Evolutionary conservation across 1,284 basidiomycete species (phyloP).

Genomic region (Mrakiaceae sp.): DNA sequence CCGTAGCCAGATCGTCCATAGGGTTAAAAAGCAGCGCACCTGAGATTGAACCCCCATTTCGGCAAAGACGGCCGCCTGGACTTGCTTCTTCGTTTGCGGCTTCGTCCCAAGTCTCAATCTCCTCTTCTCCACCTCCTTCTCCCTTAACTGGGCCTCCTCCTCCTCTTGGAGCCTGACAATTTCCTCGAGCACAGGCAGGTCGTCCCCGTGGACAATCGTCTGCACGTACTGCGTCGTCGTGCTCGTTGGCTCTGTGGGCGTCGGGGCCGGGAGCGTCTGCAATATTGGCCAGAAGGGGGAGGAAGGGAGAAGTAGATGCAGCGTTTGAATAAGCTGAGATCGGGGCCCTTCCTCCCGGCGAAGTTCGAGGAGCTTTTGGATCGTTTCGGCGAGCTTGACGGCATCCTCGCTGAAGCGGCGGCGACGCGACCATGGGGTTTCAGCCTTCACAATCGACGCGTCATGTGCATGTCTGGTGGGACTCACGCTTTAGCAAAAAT

Average conservation of each 20-base stretch:
- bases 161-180: conserved; percentile 49
- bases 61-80: conserved; percentile 31
- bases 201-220: conserved; percentile 50
- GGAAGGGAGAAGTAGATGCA: conserved; percentile 33
- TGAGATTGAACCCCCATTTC: conserved; percentile 26
- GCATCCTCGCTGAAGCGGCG: conserved; percentile 50
- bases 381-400: conserved; percentile 60
- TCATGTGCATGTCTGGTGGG: not conserved
- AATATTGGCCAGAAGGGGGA: conserved; percentile 33
- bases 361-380: conserved; percentile 64
- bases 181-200: conserved; percentile 54
- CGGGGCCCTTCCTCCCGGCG: conserved; percentile 51
- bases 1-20: not conserved
- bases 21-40: conserved; percentile 12
- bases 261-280: conserved; percentile 48
- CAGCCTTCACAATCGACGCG: too few relatives aligned
- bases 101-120: conserved; percentile 63
- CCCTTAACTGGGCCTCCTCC: conserved; percentile 47
- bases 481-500: conserved; percentile 49
- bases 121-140: conserved; percentile 60
- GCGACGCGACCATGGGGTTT: too few relatives aligned
- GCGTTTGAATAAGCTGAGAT: conserved; percentile 44
- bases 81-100: conserved; percentile 49
- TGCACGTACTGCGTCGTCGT: conserved; percentile 51
- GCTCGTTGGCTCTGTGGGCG: conserved; percentile 37